Base-by-base conservation (phyloP, 2,329 filamentous ascomycete genomes). In the Lecanicillium sp. region DNA sequence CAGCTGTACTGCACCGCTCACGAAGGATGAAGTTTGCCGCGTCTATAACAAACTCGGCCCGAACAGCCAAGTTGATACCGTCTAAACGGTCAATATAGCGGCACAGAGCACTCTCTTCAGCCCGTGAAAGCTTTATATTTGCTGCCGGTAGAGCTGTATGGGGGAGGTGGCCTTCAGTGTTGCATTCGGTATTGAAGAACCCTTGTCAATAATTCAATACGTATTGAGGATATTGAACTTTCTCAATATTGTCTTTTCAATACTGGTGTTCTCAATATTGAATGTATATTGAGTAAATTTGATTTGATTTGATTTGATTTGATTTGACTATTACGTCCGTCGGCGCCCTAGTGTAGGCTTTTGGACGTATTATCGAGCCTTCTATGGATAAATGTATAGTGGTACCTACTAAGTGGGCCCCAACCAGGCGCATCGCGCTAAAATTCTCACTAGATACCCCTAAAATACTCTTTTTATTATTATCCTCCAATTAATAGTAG, bases 401-500 rank as follows among this genome's bases (percentile, higher is more conserved):
- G 11, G 30, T 33, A 38, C 11, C 35, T 19, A 38, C 35, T 38
- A 5, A 38, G 35, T 38, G 10, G 35, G 35, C 35, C 35, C 35
- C 11, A 9, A 29, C 27, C 7, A 14, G 14, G 27, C 27, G 27
- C 27, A 29, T 14, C 37, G 24, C 37, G 37, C 9, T 23, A 9
- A 40, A 26, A 19, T 39, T 40, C 37, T 40, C 21, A 40, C 37
- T 40, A 27, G 37, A 17, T 27, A n/a, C 37, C 37, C 37, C 24
- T 40, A 9, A 21, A 40, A 40, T 39, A 39, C 19, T 40, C 14
- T 26, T 27, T n/a, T 6, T 21, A 17, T 14, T 21, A 40, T 40
- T 21, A 40, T 40, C 37, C 37, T 40, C 37, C 15, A 40, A n/a
- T 23, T 40, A 26, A n/a, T 40, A 40, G 21, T 21, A 40, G 37